Evolutionary conservation across 129 eudicot species (phyloP), one percentile per base, ranked within the genome.

Genomic region (Arctium lappa): DNA sequence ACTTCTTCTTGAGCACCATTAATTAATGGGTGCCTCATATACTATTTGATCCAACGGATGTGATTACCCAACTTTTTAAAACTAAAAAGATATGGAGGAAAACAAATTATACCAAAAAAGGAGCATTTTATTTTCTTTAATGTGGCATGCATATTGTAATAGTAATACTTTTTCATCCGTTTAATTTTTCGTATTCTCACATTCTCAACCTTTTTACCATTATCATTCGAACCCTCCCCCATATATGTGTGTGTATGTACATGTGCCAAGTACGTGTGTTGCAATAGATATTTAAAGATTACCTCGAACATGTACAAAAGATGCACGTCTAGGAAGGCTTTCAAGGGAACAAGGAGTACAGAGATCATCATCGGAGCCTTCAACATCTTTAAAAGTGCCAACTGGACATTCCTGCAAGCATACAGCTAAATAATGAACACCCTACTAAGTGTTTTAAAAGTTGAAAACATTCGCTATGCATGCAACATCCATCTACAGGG

Each of bases 351-450:
- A 93, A 63, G 96, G 91, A 71, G 56, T 83, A 86, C 97, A 93
- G 65, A 93, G 96, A 83, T 83, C 88, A 6, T 72, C 86, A 86
- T 91, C 90, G 8, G 97, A 93, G 82, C 97, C 97, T 88, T 89
- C 96, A 81, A 75, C 88, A 73, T 89, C 94, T 86, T 93, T 93
- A 82, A 85, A 93, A 62, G 97, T 91, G 84, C 96, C 96, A 83
- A 93, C 87, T 79, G 96, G 97, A 81, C 97, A 93, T 88, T 93
- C 97, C 91, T 91, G 88, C 40, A 69, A 27, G 18, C 74, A 36
- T 15, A 78, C 74, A 46, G 10, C 48, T 9, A 36, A 76, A n/a
- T 34, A 8, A 66, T 66, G 71, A 8, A 66, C 71, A 66, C 33
- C 70, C 13, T 27, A 18, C 31, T 8, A 65, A 65, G 11, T 27